phyloP scores from a whole-genome alignment of 805 yeast genomes.

The Candida rishiriensis region DNA sequence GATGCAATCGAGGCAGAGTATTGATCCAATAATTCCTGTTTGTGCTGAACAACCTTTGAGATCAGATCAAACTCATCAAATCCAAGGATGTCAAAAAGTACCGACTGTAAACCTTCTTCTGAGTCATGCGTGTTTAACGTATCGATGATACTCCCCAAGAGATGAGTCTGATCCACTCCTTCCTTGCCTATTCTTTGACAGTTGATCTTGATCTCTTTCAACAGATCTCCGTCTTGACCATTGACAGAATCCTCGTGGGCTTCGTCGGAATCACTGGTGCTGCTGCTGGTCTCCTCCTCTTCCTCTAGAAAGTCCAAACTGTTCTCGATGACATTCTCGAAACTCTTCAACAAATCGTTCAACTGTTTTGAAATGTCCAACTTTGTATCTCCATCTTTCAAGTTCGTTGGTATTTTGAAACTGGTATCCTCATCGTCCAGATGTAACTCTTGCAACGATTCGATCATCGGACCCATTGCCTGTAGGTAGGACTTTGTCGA shows the following conservation, averaged over 20 bases:
- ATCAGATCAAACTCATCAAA: constrained; percentile 82
- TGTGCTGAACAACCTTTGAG: constrained; percentile 51
- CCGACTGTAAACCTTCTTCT: constrained; percentile 64
- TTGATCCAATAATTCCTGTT: constrained; percentile 27
- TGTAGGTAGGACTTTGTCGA: constrained; percentile 75
- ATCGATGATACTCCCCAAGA: constrained; percentile 28
- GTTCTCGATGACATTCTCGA: constrained; percentile 30
- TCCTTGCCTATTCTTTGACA: constrained; percentile 26
- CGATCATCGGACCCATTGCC: constrained; percentile 72
- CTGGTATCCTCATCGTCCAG: constrained; percentile 20
- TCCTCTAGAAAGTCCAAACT: constrained; percentile 9
- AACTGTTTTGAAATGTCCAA: constrained; percentile 23
- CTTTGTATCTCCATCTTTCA: constrained; percentile 30
- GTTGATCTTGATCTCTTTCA: constrained; percentile 17
- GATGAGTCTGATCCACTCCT: constrained; percentile 12
- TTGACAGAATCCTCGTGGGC: constrained; percentile 1
- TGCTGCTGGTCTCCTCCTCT: constrained; percentile 19
- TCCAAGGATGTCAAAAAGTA: constrained; percentile 76
- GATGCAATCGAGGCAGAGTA: constrained; percentile 7
- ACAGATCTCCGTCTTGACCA: constrained; percentile 7
- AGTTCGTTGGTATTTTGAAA: constrained; percentile 27
- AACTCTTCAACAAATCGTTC: constrained; percentile 24
- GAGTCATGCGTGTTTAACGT: constrained; percentile 33
- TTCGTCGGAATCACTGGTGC: constrained; percentile 1
- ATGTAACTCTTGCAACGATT: constrained; percentile 34